phyloP scores from a whole-genome alignment of 1,139 yeast genomes.

The Casaregolazyma suthepensis region DNA sequence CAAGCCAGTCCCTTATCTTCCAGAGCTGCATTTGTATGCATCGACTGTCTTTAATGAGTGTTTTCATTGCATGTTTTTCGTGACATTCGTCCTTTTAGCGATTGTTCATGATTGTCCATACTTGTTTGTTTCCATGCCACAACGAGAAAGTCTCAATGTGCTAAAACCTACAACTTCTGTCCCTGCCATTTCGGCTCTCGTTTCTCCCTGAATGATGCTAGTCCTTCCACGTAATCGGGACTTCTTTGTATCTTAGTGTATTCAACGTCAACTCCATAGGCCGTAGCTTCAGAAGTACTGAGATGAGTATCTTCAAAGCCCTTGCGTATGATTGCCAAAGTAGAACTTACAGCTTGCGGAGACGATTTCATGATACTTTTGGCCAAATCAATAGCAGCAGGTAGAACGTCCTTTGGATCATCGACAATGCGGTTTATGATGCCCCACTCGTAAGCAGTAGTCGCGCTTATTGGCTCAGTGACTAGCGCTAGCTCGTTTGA shows the following conservation, averaged over 20 bases:
- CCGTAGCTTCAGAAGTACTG: constrained; percentile 20
- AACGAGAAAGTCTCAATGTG: no score
- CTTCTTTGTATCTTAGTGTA: constrained; percentile 15
- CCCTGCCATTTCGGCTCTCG: constrained; percentile 26
- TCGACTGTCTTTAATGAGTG: no score
- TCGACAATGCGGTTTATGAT: constrained; percentile 26
- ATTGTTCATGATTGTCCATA: no score
- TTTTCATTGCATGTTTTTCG: no score
- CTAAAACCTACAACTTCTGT: constrained; percentile 6
- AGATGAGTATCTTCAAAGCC: constrained; percentile 25
- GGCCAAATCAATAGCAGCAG: constrained; percentile 27
- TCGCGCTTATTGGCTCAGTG: constrained; percentile 29
- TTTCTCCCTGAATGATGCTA: constrained; percentile 26
- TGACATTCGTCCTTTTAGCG: no score
- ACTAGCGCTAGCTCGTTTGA: constrained; percentile 29
- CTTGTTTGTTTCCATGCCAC: no score
- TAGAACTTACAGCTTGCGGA: constrained; percentile 28
- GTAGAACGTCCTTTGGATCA: constrained; percentile 22
- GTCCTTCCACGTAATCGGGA: constrained; percentile 24
- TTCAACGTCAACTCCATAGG: constrained; percentile 17
- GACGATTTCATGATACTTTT: constrained; percentile 23
- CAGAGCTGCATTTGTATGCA: no score
- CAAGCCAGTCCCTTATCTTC: no score
- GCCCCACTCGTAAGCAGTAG: constrained; percentile 28
- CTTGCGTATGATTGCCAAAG: constrained; percentile 24